Evolutionary conservation across 257 asterid species (phyloP).

Genomic region (Plantago ovata): DNA sequence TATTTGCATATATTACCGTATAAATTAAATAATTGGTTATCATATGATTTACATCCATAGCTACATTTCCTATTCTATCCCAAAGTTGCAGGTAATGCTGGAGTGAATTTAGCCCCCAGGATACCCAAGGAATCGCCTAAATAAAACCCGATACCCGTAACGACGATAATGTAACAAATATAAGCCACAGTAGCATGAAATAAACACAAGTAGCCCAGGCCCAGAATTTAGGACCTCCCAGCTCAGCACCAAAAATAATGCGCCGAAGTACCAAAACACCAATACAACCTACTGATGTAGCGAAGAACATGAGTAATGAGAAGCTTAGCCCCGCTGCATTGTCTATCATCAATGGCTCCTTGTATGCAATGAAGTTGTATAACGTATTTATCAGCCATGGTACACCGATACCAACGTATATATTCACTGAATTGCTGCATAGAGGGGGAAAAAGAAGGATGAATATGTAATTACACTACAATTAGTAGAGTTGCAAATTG

Average conservation of each 20-base stretch:
- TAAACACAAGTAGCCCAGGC: conserved; percentile 75
- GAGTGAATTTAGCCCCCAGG: not conserved
- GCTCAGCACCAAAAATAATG: conserved; percentile 72
- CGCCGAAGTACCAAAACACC: conserved; percentile 75
- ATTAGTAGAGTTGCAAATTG: too few relatives aligned
- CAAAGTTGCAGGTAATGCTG: not conserved
- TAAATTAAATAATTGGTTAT: too few relatives aligned
- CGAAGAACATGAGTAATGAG: conserved; percentile 78
- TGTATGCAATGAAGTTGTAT: conserved; percentile 82
- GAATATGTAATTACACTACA: not conserved
- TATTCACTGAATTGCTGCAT: conserved; percentile 89
- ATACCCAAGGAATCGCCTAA: conserved; percentile 15
- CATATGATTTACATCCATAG: too few relatives aligned
- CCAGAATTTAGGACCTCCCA: conserved; percentile 86
- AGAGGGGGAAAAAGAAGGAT: not conserved
- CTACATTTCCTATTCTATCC: too few relatives aligned
- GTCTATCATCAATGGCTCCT: conserved; percentile 57
- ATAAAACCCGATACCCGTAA: conserved; percentile 56
- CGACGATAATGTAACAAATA: conserved; percentile 63
- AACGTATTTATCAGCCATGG: conserved; percentile 87
- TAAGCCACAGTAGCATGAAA: conserved; percentile 70
- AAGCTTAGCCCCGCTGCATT: conserved; percentile 75
- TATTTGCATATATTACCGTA: too few relatives aligned
- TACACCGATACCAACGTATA: conserved; percentile 79
- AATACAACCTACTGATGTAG: conserved; percentile 78